Evolutionary conservation across 495 filamentous ascomycete genomes (phyloP), one percentile per base, ranked within the genome.

Genomic region (Neurospora hispaniola): DNA sequence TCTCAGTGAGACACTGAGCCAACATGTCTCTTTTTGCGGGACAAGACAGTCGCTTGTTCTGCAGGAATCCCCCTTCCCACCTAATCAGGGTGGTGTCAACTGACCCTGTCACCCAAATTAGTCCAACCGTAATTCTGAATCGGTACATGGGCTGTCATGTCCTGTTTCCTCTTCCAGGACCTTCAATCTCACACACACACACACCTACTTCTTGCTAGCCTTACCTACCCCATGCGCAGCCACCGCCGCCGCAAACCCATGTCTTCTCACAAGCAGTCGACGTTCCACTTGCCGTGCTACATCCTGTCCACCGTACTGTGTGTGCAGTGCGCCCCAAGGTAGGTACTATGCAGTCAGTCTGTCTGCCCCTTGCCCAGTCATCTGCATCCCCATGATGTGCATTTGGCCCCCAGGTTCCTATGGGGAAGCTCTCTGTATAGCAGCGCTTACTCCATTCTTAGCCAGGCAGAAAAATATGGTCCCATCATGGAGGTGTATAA

Each of bases 391-490:
- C 74, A 74, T 70, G 73, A 77, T 78, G 78, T 73, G 73, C 74
- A 76, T 77, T 73, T 74, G 43, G 76, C 76, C 78, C 78, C 79
- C 79, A 80, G 74, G 74, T n/a, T 71, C 71, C 75, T 73, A 77
- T 35, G 74, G 73, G 35, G 40, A 70, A 71, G 69, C 74, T 70
- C 46, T 73, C 75, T 74, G 72, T 71, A 73, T 72, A 73, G 27
- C 59, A 73, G 62, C 46, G 70, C 76, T 73, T 75, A 72, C 77
- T 75, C 76, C 75, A 80, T 79, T 79, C 73, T 78, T 77, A 80
- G 79, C 77, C 77, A 81, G 80, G 78, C 80, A 81, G 80, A 79
- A 76, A 66, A 66, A 74, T 41, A 69, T 73, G 70, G 59, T 54
- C 66, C 70, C 69, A 76, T 73, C 73, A 74, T 75, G 77, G 77